Evolutionary conservation across 805 yeast genomes (phyloP).

Genomic region (Pichia nakasei): DNA sequence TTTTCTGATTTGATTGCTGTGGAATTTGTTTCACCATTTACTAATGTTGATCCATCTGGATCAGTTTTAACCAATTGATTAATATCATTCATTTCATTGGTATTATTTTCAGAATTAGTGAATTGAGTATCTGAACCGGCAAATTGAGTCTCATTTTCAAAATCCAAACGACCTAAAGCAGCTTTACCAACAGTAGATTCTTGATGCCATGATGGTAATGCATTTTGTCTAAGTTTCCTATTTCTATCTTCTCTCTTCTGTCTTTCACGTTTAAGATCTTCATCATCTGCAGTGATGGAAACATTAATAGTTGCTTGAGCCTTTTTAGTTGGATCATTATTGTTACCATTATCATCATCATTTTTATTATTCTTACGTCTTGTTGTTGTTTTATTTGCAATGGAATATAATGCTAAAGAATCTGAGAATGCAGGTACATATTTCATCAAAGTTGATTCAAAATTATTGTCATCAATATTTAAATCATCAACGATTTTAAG

Average conservation of each 20-base stretch:
- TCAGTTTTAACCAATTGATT: not conserved
- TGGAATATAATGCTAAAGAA: slow-evolving; percentile 60
- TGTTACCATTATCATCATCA: slow-evolving; percentile 15
- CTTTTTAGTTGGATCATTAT: slow-evolving; percentile 28
- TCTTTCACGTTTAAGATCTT: slow-evolving; percentile 53
- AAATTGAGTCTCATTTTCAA: not conserved
- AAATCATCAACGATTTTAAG: slow-evolving; percentile 77
- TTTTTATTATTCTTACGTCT: slow-evolving; percentile 18
- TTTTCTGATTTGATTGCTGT: not conserved
- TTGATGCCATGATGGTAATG: slow-evolving; percentile 94
- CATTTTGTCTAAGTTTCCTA: slow-evolving; percentile 77
- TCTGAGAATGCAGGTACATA: slow-evolving; percentile 78
- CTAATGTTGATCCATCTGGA: not conserved
- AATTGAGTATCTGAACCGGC: not conserved
- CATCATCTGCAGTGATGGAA: slow-evolving; percentile 82
- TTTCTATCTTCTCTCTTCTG: slow-evolving; percentile 59
- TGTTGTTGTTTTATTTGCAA: slow-evolving; percentile 34
- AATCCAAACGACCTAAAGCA: slow-evolving; percentile 44
- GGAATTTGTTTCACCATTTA: not conserved
- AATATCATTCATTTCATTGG: not conserved
- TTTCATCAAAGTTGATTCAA: slow-evolving; percentile 73
- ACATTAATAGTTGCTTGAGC: slow-evolving; percentile 85
- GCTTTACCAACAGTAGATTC: slow-evolving; percentile 79
- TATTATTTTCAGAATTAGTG: slow-evolving; percentile 14
- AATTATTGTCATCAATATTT: slow-evolving; percentile 77